Conservation (phyloP, 23 red algal genomes). For the Gracilaria vermiculophylla region DNA sequence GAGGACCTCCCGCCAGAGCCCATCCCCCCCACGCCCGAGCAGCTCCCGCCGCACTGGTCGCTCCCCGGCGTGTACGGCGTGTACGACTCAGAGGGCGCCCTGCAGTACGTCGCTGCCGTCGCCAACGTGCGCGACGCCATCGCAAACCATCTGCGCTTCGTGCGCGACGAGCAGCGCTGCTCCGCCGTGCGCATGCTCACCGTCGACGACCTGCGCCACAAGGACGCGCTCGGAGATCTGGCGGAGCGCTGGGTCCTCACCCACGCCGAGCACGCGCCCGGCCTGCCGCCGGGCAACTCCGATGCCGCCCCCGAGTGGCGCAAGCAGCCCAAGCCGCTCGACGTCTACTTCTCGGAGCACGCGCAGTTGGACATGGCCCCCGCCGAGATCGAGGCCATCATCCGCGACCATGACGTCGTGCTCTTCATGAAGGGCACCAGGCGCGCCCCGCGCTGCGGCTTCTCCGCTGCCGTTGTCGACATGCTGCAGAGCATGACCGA, state of each 20-base stretch:
- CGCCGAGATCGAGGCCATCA: conserved; percentile 34
- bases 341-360: conserved; percentile 12
- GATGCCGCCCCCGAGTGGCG: conserved; percentile 42
- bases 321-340: conserved; percentile 1
- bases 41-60: conserved; percentile 36
- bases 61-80: conserved; percentile 58
- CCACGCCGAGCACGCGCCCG: conserved; percentile 9
- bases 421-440: conserved; percentile 92
- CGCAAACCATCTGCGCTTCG: conserved; percentile 15
- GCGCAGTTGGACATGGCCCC: neutral
- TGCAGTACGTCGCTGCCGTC: conserved; percentile 68
- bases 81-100: neutral
- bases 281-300: conserved; percentile 56
- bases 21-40: neutral
- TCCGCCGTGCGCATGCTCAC: conserved; percentile 49
- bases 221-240: conserved; percentile 48
- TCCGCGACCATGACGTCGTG: conserved; percentile 64
- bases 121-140: conserved; percentile 48
- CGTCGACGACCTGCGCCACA: conserved; percentile 10
- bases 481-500: conserved; percentile 61
- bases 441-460: conserved; percentile 74
- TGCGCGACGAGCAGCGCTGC: neutral
- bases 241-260: conserved; percentile 59
- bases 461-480: conserved; percentile 56
- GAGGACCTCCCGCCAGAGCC: conserved; percentile 40